Conservation (phyloP, 768 basidiomycete genomes). For the Hemileccinum rubropunctum region DNA sequence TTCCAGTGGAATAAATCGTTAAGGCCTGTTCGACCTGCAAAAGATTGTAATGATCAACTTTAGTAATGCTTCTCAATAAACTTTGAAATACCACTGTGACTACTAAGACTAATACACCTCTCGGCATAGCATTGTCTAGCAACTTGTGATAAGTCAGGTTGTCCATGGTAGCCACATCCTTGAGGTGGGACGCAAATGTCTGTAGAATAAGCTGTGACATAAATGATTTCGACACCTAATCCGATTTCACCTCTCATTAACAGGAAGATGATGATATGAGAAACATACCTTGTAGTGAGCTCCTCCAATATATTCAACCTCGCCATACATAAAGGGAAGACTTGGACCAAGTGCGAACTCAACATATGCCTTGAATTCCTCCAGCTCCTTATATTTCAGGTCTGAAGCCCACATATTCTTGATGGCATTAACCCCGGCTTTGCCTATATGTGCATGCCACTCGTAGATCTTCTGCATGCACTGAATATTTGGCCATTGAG, state of each 20-base stretch:
- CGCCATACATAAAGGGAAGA: constrained; percentile 1
- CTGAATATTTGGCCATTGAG: background rate
- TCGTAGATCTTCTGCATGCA: constrained; percentile 2
- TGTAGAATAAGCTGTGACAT: background rate
- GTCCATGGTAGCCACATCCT: too few species aligned
- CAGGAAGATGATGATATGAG: background rate
- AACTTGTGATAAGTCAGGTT: background rate
- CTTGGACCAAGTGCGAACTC: background rate
- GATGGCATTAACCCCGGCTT: background rate
- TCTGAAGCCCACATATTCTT: background rate
- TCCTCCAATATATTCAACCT: background rate
- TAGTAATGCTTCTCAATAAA: too few species aligned
- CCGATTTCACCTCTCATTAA: background rate
- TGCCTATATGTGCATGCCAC: background rate
- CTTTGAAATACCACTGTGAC: too few species aligned
- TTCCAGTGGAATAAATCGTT: too few species aligned
- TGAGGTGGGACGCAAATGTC: background rate
- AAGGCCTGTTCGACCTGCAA: too few species aligned
- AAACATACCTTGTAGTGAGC: background rate
- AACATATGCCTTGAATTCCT: background rate
- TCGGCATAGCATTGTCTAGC: background rate
- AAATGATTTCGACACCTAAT: background rate
- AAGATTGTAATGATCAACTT: too few species aligned
- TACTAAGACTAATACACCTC: too few species aligned
- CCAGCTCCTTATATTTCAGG: background rate